phyloP scores from a whole-genome alignment of 225 moss, liverwort and hornwort species.

The Neckera pumila region DNA sequence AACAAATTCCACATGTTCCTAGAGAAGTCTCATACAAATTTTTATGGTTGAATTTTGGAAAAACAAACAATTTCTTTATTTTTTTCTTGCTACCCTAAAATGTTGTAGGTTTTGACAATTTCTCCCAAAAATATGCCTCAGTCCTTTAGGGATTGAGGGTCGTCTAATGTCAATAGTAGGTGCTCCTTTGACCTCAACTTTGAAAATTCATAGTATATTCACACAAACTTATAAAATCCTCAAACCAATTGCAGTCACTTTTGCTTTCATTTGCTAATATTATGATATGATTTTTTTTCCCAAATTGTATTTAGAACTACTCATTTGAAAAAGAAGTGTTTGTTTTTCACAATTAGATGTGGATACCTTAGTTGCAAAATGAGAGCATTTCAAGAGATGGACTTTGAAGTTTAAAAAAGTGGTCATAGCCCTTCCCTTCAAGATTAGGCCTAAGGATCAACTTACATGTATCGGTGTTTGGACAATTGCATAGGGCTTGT shows the following conservation, averaged over 20 bases:
- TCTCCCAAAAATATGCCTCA: too few relatives aligned
- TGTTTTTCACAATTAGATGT: background rate
- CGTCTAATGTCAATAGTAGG: background rate
- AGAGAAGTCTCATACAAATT: too few relatives aligned
- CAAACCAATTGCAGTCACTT: background rate
- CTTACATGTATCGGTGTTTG: too few relatives aligned
- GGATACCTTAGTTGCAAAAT: background rate
- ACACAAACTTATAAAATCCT: background rate
- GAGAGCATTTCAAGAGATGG: fast-evolving
- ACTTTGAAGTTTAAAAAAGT: background rate
- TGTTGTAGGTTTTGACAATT: too few relatives aligned
- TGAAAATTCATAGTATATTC: too few relatives aligned
- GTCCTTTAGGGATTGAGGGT: background rate
- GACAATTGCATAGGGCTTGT: too few relatives aligned
- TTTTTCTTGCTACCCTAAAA: too few relatives aligned
- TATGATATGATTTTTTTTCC: fast-evolving
- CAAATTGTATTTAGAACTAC: fast-evolving
- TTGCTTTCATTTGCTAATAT: background rate
- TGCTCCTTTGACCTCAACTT: background rate
- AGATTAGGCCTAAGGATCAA: too few relatives aligned
- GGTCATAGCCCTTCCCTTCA: background rate
- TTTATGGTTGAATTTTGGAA: too few relatives aligned
- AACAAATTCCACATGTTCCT: too few relatives aligned
- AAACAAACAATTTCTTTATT: too few relatives aligned
- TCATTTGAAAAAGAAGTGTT: background rate